phyloP scores from a whole-genome alignment of 345 rosid genomes.

The Eucalyptus cloeziana region DNA sequence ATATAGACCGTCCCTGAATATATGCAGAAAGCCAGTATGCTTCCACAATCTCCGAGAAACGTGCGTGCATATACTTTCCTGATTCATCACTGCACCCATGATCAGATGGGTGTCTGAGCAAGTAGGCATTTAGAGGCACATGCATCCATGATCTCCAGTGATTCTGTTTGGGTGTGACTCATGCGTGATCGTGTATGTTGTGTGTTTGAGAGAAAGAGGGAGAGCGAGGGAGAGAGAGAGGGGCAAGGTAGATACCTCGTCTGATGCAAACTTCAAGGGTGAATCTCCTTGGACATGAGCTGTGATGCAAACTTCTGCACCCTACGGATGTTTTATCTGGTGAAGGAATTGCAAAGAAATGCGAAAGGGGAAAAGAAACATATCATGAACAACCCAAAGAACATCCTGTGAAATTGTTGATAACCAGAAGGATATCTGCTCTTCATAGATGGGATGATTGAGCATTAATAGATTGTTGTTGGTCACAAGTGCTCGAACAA shows the following conservation, averaged over 20 bases:
- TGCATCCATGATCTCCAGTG: background rate
- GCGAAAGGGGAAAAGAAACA: background rate
- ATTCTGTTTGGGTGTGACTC: background rate
- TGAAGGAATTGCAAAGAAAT: constrained; percentile 24
- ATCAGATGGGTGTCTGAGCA: background rate
- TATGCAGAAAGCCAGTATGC: background rate
- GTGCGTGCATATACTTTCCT: accelerated
- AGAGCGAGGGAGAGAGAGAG: background rate
- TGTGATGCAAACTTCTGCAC: constrained; percentile 47
- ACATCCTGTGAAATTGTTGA: background rate
- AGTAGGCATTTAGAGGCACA: background rate
- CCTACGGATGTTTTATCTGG: constrained; percentile 38
- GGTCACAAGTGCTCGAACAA: constrained; percentile 72
- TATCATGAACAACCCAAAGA: background rate
- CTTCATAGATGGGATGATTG: constrained; percentile 65
- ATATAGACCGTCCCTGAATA: background rate
- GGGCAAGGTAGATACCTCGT: background rate
- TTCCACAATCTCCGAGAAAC: background rate
- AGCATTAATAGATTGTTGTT: constrained; percentile 72
- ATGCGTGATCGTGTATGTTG: accelerated
- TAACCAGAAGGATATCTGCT: constrained; percentile 67
- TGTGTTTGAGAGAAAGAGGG: background rate
- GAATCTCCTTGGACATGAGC: constrained; percentile 18
- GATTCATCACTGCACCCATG: background rate
- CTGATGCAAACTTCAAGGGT: background rate